Base-by-base conservation (phyloP, 2,329 filamentous ascomycete genomes). In the Calonectria fujianensis region DNA sequence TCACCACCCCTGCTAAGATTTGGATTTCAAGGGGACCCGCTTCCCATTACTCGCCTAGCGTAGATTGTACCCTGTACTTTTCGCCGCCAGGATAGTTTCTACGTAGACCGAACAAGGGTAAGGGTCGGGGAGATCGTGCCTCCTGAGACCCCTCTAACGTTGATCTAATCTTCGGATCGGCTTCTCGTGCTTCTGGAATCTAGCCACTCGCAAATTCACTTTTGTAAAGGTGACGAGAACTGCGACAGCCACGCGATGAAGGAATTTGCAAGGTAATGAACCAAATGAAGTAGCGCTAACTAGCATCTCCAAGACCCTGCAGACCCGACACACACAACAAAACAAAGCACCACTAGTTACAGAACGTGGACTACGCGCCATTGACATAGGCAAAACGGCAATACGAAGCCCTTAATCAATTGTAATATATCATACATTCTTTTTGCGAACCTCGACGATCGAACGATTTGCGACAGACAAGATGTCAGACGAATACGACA, bases 401-500 rank as follows among this genome's bases (percentile, higher is more conserved):
- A 63, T 31, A 63, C 35, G 13, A 63, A 41, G 24, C 35, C 24
- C 24, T 18, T 63, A 63, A 63, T 63, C 37, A 63, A 41, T 27
- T 63, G 35, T 63, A 63, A 27, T 63, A 63, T 41, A 63, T 18
- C 14, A 29, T 11, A 63, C 57, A 63, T 18, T 63, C 14, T 63
- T 63, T 63, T 63, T 41, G n/a, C 35, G 57, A 63, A 63, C 39
- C 24, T 16, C 57, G 10, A 61, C 57, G 57, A 61, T 41, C 35
- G 51, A 51, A 45, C 27, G 24, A 64, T 52, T 61, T 52, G 45
- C 54, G 35, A 64, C 45, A 24, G 57, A 24, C 54, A 64, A 52
- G 11, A 70, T 70, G 68, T 64, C 57, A 24, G 67, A 69, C 24
- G 68, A 70, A 64, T 70, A 70, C 18, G 68, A 70, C 24, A 70